Base-by-base conservation (phyloP, 305 asterid genomes). In the Rubia tinctorum region DNA sequence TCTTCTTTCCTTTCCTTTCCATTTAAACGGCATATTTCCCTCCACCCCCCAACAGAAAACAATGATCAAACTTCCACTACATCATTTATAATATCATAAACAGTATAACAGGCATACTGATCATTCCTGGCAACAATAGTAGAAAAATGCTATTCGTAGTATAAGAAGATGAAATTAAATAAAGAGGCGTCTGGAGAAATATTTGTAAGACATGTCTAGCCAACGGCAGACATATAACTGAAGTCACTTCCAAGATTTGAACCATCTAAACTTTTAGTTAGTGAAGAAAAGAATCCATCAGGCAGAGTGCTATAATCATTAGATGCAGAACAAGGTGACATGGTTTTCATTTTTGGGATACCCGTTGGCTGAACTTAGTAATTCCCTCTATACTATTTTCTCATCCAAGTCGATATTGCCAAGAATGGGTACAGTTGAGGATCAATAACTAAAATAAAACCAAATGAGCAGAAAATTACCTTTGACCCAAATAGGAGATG, bases 401-500 rank as follows among this genome's bases (percentile, higher is more conserved):
- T 45, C 22, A 72, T 39, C 77, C 53, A 37, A 73, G 30, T 30
- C 7, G 17, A 18, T 34, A 4, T 10, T 25, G 20, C 43, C 44
- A 20, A 45, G 1, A 20, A 9, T 23, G 51, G 43, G 39, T 49
- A 9, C 3, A 64, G 27, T 64, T 17, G 27, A 64, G 47, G 17
- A 64, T 64, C 40, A 63, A 7, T 5, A 37, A 43, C 13, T 9
- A 27, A 13, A 20, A 3, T 7, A 30, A 49, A 5, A 53, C 15
- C 43, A 55, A 13, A 11, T 15, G 69, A 68, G 75, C 34, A 45
- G 61, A 45, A 74, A 39, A 15, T 30, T 78, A 88, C 94, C 91
- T 87, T 86, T 85, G 55, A 85, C 89, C 94, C 91, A 88, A 40
- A 88, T 78, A 15, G 90, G 94, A 66, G 94, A 88, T 71, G 90